A percentile compares a stretch with the other conserved stretches of the same genome.
Evolutionary conservation across 1,284 basidiomycete species (phyloP).

Genomic region (Calocybe gambosa): DNA sequence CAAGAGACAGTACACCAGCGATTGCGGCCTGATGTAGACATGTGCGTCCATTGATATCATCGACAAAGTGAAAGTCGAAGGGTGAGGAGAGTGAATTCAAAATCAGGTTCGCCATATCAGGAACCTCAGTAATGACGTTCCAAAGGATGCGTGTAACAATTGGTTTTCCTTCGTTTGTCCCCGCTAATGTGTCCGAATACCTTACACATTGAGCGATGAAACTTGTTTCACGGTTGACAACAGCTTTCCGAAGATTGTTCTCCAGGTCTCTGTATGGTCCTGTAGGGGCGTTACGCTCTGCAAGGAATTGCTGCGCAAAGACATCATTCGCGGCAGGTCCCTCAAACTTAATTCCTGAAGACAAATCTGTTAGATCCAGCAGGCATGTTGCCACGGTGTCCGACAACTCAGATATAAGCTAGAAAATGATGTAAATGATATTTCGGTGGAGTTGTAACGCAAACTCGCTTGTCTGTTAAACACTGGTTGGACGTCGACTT

Average conservation of each 20-base stretch:
- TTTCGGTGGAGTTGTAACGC: not conserved
- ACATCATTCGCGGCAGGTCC: conserved; percentile 53
- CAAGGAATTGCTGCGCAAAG: conserved; percentile 66
- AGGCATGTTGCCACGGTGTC: conserved; percentile 94
- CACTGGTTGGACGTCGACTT: conserved; percentile 97
- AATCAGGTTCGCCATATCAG: conserved; percentile 69
- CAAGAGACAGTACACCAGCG: conserved; percentile 76
- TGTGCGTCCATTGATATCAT: conserved; percentile 95
- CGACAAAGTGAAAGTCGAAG: conserved; percentile 89
- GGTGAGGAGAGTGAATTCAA: conserved; percentile 58
- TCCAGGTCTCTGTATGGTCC: conserved; percentile 86
- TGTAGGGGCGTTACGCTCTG: conserved; percentile 52
- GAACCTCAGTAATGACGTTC: conserved; percentile 80
- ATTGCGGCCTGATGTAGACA: conserved; percentile 95
- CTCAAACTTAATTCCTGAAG: conserved; percentile 69
- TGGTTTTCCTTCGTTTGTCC: conserved; percentile 51
- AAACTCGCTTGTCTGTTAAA: conserved; percentile 86
- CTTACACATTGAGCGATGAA: conserved; percentile 67
- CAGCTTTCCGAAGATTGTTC: conserved; percentile 74
- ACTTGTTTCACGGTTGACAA: conserved; percentile 52
- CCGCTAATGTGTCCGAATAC: conserved; percentile 61
- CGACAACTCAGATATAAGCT: conserved; percentile 93
- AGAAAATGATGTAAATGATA: conserved; percentile 7
- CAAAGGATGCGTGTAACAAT: conserved; percentile 85
- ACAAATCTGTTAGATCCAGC: conserved; percentile 84